phyloP scores from a whole-genome alignment of 2,329 filamentous ascomycete species.

The Phaeosphaeria sp. region DNA sequence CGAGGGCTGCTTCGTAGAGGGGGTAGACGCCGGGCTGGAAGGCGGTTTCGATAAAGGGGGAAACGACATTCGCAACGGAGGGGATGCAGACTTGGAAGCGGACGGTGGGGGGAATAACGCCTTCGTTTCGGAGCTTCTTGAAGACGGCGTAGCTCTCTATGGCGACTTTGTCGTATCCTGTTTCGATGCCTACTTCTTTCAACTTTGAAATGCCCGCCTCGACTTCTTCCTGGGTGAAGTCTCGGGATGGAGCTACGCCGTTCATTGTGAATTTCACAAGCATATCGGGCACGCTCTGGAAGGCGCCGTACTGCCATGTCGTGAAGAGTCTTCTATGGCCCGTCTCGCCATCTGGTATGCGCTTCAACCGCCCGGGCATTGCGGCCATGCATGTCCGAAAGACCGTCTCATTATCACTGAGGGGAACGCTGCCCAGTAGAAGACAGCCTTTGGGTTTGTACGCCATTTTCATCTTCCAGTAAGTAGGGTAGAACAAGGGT shows the following conservation, averaged over 20 bases:
- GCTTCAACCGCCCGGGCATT: not conserved
- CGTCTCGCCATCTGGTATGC: not conserved
- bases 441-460: not conserved
- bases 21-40: not conserved
- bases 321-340: not conserved
- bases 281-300: not conserved
- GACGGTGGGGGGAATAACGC: not conserved
- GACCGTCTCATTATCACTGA: not conserved
- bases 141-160: not conserved
- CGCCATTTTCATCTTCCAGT: not conserved
- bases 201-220: not conserved
- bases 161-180: not conserved
- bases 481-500: not conserved
- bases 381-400: not conserved
- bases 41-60: not conserved
- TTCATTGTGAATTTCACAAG: not conserved
- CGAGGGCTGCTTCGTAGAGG: not conserved
- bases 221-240: not conserved
- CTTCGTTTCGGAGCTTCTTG: not conserved
- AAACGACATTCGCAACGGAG: not conserved
- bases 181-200: not conserved
- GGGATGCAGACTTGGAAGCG: not conserved
- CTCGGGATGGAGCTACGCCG: not conserved
- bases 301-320: not conserved
- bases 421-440: not conserved